Evolutionary conservation across 2,329 filamentous ascomycete genomes (phyloP), one percentile per base, ranked within the genome.

Genomic region (Trichophyton benhamiae): DNA sequence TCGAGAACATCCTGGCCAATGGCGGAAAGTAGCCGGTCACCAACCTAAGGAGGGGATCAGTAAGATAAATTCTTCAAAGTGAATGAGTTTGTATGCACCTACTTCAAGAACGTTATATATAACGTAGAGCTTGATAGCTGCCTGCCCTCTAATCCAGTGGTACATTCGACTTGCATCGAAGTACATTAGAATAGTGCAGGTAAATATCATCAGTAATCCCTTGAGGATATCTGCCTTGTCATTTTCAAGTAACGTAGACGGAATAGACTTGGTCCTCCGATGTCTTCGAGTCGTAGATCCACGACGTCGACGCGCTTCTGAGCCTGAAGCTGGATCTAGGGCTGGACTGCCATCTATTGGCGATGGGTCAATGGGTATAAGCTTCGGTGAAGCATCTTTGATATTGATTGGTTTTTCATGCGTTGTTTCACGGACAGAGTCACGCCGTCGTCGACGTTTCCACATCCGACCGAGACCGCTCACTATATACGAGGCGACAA

Each of bases 81-180:
- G 13, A 17, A 17, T 15, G 15, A 1, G 33, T 30, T 25, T 52
- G 3, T 15, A 30, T 22, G 17, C 53, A 7, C 33, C 33, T 70
- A 86, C 85, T 75, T 99, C 94, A 3, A 99, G 83, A 38, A 96
- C 89, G 70, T 99, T 99, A 79, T 96, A 99, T 61, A 99, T 97
- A 63, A 99, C 94, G 72, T 99, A 99, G 9, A 99, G 82, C 72
- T 99, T 99, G 76, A 99, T 96, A 6, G 92, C 91, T 1, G 91
- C 92, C 73, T 99, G 94, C 0, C 91, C 94, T 55, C 92, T 87
- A 68, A 99, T 96, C 68, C 91, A 91, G 73, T 99, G 94, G 70
- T 99, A 99, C 89, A 97, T 96, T 59, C 91, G 85, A 71, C 91
- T 96, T 4, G 94, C 94, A 72, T 99, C 95, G 53, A 99, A 87